phyloP scores from a whole-genome alignment of 139 green algal genomes.

The Tetradesmus lagerheimii region DNA sequence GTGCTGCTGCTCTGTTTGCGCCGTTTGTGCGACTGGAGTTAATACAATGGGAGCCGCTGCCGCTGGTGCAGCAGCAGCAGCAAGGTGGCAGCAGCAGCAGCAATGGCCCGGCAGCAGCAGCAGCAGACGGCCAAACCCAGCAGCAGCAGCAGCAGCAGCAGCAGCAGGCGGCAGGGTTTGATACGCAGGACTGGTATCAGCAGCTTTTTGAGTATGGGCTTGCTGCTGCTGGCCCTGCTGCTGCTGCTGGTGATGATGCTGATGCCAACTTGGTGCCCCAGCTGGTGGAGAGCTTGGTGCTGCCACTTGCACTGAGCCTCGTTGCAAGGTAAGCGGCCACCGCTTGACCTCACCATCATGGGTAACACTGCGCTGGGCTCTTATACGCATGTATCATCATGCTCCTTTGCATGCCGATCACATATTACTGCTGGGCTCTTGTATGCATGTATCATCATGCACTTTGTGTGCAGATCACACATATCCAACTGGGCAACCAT shows the following conservation, averaged over 20 bases:
- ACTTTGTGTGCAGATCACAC: no score
- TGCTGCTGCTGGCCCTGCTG: constrained; percentile 15
- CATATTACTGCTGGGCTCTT: no score
- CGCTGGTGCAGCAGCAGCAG: constrained; percentile 29
- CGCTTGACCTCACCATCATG: no score
- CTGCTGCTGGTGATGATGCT: constrained; percentile 66
- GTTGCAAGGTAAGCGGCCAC: constrained; percentile 34
- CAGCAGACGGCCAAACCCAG: constrained; percentile 33
- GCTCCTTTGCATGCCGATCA: no score
- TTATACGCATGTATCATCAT: no score
- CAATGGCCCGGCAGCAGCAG: background rate
- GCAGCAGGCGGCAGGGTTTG: constrained; percentile 29
- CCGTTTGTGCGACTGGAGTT: constrained; percentile 95
- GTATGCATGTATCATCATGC: no score
- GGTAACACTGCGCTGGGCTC: no score
- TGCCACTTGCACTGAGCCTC: constrained; percentile 77
- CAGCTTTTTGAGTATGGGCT: constrained; percentile 90
- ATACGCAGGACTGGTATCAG: constrained; percentile 66
- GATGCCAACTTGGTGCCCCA: constrained; percentile 85
- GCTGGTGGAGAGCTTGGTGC: constrained; percentile 83
- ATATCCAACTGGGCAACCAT: no score
- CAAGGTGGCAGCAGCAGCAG: constrained; percentile 16
- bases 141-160: constrained; percentile 33
- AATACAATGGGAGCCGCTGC: constrained; percentile 92
- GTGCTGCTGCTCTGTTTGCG: constrained; percentile 89